Evolutionary conservation across 108 stramenopile genomes (phyloP).

Genomic region (Stephanodiscus minutulus): DNA sequence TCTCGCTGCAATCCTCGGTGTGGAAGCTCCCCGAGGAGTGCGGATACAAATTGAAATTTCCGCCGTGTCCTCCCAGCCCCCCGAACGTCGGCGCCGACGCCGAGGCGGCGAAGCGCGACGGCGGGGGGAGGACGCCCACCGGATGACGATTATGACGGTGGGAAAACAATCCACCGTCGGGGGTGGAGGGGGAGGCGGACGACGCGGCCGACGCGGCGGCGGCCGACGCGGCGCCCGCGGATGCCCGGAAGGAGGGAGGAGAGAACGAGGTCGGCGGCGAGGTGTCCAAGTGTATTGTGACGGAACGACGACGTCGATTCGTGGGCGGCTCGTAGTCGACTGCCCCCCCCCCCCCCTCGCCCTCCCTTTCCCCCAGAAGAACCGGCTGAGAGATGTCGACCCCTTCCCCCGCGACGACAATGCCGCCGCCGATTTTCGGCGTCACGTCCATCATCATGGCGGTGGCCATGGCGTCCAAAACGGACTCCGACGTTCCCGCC

Average conservation of each 20-base stretch:
- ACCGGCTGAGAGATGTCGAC: background rate
- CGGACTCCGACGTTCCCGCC: constrained; percentile 6
- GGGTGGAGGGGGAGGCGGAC: background rate
- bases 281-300: background rate
- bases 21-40: constrained; percentile 1
- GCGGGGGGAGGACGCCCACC: background rate
- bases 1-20: background rate
- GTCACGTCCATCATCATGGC: background rate
- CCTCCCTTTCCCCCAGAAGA: background rate
- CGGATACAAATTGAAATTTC: no score
- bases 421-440: no score
- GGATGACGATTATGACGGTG: background rate
- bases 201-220: background rate
- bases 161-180: background rate
- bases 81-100: background rate
- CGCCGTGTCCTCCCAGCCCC: background rate
- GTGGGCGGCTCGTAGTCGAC: constrained; percentile 1
- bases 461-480: background rate
- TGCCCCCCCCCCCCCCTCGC: background rate
- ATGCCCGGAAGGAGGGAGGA: background rate
- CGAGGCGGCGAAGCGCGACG: background rate
- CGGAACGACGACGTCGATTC: constrained; percentile 1
- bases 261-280: background rate
- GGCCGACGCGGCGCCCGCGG: background rate
- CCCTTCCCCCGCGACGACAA: background rate